Percentiles rank a stretch among this genome's conserved stretches.
Conservation (phyloP, 805 yeast genomes). For the Candida montana region DNA sequence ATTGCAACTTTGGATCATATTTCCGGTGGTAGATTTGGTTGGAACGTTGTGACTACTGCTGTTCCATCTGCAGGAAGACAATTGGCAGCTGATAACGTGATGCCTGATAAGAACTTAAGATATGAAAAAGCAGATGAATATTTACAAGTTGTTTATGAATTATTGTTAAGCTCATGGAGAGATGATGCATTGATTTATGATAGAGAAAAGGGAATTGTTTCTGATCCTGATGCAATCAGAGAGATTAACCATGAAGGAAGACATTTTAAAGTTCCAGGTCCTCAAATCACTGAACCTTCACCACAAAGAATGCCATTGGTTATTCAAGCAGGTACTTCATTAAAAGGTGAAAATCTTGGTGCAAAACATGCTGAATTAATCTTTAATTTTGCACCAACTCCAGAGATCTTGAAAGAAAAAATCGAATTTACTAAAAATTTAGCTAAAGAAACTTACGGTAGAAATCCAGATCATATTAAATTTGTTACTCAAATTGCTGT, state of each 20-base stretch:
- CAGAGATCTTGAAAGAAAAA: constrained; percentile 23
- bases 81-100: constrained; percentile 27
- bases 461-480: constrained; percentile 14
- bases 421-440: constrained; percentile 23
- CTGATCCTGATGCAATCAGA: constrained; percentile 31
- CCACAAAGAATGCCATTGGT: constrained; percentile 36
- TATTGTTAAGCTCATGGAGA: constrained; percentile 37
- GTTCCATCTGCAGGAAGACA: constrained; percentile 38
- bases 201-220: constrained; percentile 21
- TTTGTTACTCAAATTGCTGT: constrained; percentile 7
- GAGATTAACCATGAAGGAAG: constrained; percentile 26
- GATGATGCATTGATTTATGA: constrained; percentile 27
- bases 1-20: constrained; percentile 28
- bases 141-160: constrained; percentile 33
- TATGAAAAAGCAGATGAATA: constrained; percentile 37
- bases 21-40: constrained; percentile 37
- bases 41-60: constrained; percentile 40
- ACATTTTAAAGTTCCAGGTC: constrained; percentile 29
- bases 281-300: constrained; percentile 32
- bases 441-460: constrained; percentile 27
- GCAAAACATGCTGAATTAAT: constrained; percentile 35
- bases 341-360: constrained; percentile 31
- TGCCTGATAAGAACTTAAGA: constrained; percentile 36
- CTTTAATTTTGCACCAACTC: constrained; percentile 30
- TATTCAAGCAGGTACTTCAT: constrained; percentile 36